phyloP scores from a whole-genome alignment of 208 protist genomes.

The Acanthamoeba sp. region DNA sequence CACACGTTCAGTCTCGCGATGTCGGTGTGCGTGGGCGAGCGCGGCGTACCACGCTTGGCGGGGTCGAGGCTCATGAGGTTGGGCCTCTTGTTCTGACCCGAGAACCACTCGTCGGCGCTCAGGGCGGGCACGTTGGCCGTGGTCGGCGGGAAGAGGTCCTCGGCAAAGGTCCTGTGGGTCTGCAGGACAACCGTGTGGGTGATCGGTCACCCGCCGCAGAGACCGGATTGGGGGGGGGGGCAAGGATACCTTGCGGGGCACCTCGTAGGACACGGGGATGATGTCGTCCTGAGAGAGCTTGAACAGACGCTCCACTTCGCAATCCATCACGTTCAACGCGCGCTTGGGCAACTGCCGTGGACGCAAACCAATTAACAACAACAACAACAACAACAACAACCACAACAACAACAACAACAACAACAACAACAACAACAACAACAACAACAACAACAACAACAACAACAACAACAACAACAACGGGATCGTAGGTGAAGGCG shows the following conservation, averaged over 20 bases:
- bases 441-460: too few species aligned
- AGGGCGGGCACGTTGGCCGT: not conserved
- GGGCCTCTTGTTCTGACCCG: constrained; percentile 14
- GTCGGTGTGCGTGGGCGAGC: not conserved
- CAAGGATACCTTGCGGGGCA: constrained; percentile 66
- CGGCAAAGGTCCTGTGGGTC: constrained; percentile 39
- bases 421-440: not conserved
- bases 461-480: not conserved
- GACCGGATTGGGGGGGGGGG: too few species aligned
- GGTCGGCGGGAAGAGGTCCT: constrained; percentile 58
- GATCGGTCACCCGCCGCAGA: too few species aligned
- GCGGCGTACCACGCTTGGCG: not conserved
- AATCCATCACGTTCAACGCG: constrained; percentile 83
- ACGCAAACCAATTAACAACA: too few species aligned
- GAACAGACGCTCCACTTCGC: constrained; percentile 80
- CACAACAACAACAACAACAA: too few species aligned
- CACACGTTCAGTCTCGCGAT: not conserved
- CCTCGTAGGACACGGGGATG: constrained; percentile 28
- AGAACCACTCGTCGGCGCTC: constrained; percentile 52
- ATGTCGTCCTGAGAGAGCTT: constrained; percentile 67
- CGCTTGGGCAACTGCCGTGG: constrained; percentile 57
- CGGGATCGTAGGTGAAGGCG: not conserved
- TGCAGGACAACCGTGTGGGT: not conserved
- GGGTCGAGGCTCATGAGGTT: constrained; percentile 68
- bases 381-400: too few species aligned